Conservation (phyloP, 306 rosid genomes). For the Argentina anserina region DNA sequence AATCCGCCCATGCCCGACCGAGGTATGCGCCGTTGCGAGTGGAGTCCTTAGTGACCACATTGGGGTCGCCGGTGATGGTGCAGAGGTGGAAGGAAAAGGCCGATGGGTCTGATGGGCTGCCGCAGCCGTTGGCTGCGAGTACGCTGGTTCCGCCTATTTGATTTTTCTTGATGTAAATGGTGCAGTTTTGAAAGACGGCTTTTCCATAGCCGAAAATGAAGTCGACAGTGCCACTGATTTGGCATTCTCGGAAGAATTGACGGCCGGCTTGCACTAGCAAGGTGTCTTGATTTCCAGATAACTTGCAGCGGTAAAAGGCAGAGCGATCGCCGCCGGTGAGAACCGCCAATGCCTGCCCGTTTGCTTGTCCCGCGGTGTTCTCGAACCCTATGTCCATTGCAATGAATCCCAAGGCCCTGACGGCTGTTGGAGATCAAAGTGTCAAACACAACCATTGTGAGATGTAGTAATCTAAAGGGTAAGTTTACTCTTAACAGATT, state of each 20-base stretch:
- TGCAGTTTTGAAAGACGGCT: slow-evolving; percentile 4
- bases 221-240: slow-evolving; percentile 7
- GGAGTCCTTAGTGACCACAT: neutral
- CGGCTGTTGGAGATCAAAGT: neutral
- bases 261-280: slow-evolving; percentile 6
- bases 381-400: slow-evolving; percentile 10
- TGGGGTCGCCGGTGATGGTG: neutral
- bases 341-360: neutral
- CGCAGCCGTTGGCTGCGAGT: neutral
- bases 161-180: neutral
- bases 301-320: slow-evolving; percentile 2
- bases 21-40: neutral
- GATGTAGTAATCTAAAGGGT: neutral
- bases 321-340: slow-evolving; percentile 1
- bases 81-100: slow-evolving; percentile 20
- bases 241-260: slow-evolving; percentile 7
- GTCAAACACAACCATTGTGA: neutral
- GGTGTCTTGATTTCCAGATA: slow-evolving; percentile 13
- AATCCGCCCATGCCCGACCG: slow-evolving; percentile 9
- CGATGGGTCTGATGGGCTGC: neutral
- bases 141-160: neutral
- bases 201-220: slow-evolving; percentile 14
- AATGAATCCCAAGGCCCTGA: slow-evolving; percentile 4
- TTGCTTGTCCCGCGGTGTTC: neutral
- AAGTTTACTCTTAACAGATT: too few relatives aligned